Percentiles rank a stretch among this genome's conserved stretches.
Evolutionary conservation across 331 rosid genomes (phyloP).

Genomic region (Spiraea crenata): DNA sequence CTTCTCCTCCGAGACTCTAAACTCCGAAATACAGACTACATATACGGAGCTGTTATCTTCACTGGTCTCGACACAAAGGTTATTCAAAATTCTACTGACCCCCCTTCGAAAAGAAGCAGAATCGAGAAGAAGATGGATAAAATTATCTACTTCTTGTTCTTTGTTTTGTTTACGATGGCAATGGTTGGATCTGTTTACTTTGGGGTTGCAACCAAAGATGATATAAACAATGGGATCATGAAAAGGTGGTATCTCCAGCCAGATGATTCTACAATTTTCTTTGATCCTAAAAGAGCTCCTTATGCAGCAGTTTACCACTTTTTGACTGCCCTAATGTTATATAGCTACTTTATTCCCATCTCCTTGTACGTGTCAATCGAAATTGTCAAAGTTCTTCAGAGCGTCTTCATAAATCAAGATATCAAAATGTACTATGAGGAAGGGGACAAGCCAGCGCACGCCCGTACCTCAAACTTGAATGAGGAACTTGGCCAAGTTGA

Average conservation of each 20-base stretch:
- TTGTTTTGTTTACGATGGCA: slow-evolving; percentile 67
- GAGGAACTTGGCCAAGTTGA: slow-evolving; percentile 99
- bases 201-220: slow-evolving; percentile 70
- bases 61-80: slow-evolving; percentile 92
- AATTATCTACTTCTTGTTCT: slow-evolving; percentile 77
- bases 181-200: slow-evolving; percentile 76
- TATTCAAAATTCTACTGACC: slow-evolving; percentile 83
- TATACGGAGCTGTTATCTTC: slow-evolving; percentile 82
- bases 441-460: slow-evolving; percentile 83
- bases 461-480: slow-evolving; percentile 93
- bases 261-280: slow-evolving; percentile 70
- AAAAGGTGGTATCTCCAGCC: slow-evolving; percentile 95
- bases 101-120: slow-evolving; percentile 94
- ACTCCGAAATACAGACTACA: slow-evolving; percentile 82
- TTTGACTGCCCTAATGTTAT: slow-evolving; percentile 87
- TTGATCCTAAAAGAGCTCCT: slow-evolving; percentile 64
- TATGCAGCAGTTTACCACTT: slow-evolving; percentile 67
- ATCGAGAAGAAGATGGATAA: slow-evolving; percentile 90
- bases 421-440: slow-evolving; percentile 87
- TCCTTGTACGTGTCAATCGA: slow-evolving; percentile 90
- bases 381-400: slow-evolving; percentile 94
- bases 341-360: slow-evolving; percentile 69
- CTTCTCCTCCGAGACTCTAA: slow-evolving; percentile 94
- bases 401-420: slow-evolving; percentile 86
- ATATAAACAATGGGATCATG: slow-evolving; percentile 57